Conservation (phyloP, 495 filamentous ascomycete genomes). For the Pseudevernia furfuracea region DNA sequence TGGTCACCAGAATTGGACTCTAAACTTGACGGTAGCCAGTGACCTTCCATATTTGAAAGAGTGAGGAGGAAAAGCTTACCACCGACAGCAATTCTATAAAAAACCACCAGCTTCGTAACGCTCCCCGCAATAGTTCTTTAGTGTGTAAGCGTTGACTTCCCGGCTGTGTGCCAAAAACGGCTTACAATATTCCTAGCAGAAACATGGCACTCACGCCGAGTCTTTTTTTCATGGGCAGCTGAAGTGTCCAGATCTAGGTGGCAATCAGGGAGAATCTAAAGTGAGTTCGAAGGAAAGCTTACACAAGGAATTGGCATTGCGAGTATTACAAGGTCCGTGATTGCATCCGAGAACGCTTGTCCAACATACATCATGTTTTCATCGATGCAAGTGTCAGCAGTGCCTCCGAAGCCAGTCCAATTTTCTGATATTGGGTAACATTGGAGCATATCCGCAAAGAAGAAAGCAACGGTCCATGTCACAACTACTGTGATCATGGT, state of each 20-base stretch:
- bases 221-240: conserved; percentile 9
- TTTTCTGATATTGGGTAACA: conserved; percentile 8
- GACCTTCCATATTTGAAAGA: neutral
- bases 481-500: conserved; percentile 6
- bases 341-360: conserved; percentile 11
- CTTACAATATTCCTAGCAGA: conserved; percentile 10
- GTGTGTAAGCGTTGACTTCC: neutral
- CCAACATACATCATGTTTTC: conserved; percentile 3
- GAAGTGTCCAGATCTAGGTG: conserved; percentile 8
- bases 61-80: neutral
- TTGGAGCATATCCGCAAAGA: conserved; percentile 3
- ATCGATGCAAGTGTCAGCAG: neutral
- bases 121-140: conserved; percentile 5
- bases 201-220: conserved; percentile 1
- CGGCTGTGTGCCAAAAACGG: neutral
- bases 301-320: conserved; percentile 7
- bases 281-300: neutral
- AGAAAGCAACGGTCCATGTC: neutral
- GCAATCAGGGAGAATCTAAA: neutral
- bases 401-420: neutral
- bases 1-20: conserved; percentile 2
- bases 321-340: conserved; percentile 7
- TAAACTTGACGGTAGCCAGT: neutral
- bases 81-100: conserved; percentile 2
- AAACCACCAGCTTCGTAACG: conserved; percentile 9